Base-by-base conservation (phyloP, 176 grass and related monocot species). In the Canna indica region DNA sequence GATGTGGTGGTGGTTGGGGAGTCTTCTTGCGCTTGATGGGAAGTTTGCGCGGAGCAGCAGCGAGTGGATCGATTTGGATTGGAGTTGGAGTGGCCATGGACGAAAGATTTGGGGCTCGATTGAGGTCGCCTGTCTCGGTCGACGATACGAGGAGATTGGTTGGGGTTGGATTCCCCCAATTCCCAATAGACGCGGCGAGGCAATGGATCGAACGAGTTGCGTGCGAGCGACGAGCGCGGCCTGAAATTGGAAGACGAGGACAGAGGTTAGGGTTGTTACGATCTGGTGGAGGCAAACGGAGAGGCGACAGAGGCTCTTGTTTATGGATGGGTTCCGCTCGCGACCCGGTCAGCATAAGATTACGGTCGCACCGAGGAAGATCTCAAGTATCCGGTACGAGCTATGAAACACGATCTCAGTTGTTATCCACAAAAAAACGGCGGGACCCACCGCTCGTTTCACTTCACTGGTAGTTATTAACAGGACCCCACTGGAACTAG, bases 1-100 rank as follows among this genome's bases (percentile, higher is more conserved):
- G 29, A 3, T 1, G 25, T 17, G 29, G 32, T 1, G 33, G 64
- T 14, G 22, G 59, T 12, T 28, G 68, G 64, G 81, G 67, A 76
- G 84, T 76, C 73, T 24, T 81, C 81, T 88, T 91, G 82, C 90
- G 95, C 95, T 99, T 99, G 87, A 99, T 80, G 73, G 95, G 94
- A 73, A 99, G 95, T 76, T 99, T 99, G 47, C 95, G 84, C n/a
- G 90, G 79, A 6, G 63, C 7, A 66, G 63, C 63, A 38, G 35
- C 22, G 20, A 34, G 15, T 41, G 63, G 35, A 38, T 66, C 63
- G 35, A 66, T 36, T 7, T 25, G 63, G 34, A 18, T 66, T 22
- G 33, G 14, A 34, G 35, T 41, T 20, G 63, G 34, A 39, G 34
- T 39, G 3, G 63, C 63, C 63, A 66, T 66, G 63, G 63, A 66